Base-by-base conservation (phyloP, 2,329 filamentous ascomycete species). In the Phyllosticta citriasiana region DNA sequence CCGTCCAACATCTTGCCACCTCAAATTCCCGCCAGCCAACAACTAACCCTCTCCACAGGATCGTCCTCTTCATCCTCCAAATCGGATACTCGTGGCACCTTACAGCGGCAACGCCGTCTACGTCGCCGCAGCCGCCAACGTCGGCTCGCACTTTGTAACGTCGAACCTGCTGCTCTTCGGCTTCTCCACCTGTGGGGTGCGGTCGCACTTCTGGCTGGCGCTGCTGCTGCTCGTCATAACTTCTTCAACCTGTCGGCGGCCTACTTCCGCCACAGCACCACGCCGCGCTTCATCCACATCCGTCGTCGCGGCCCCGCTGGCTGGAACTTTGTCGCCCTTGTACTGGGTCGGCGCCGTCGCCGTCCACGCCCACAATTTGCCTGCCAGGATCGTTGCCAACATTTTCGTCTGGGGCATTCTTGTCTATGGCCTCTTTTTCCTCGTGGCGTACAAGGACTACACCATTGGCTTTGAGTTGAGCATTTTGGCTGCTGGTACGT, bases 321-420 rank as follows among this genome's bases (percentile, higher is more conserved):
- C 88, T 96, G 90, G 89, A 91, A 88, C 14, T 89, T 94, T 70
- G 85, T 93, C 14, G 88, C 89, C 30, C 80, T 96, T 96, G 59
- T 93, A 92, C 79, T 96, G 90, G 89, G 89, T 91, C 67, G 91
- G 91, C 8, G 90, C 91, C 22, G 86, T 92, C 55, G 88, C 89
- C 71, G 83, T 93, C 25, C 80, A 89, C 70, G 81, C 85, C 7
- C 77, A 86, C 62, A 82, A 78, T 62, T 73, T 91, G 4, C 80
- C 87, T 1, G 87, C 88, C n/a, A 80, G 89, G 55, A 86, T 96
- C 66, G 83, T 94, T 25, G 91, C 89, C 57, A 96, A 96, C 71
- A 79, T 96, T 66, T 91, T 91, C 67, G 88, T 96, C 69, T 96
- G 91, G 91, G 84, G 86, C 26, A 86, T 93, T 65, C 77, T 93